These are phyloP conservation scores for Vinca major DNA, from an alignment of 305 asterid genomes.

Conservation along the genomic window DNA sequence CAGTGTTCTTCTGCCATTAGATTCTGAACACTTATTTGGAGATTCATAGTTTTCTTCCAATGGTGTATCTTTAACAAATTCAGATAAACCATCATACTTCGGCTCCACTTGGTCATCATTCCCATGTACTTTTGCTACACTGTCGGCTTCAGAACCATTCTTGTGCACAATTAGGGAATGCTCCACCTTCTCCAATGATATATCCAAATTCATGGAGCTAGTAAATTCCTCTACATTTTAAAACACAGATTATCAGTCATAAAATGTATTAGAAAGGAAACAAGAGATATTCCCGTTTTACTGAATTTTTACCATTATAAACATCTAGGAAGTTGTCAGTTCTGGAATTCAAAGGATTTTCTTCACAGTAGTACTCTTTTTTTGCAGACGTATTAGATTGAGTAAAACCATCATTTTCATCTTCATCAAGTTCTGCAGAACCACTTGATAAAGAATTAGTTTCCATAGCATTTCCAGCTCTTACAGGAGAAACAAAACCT, in stretches of 20 bases:
- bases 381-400: not conserved
- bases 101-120: too few species aligned
- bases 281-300: not conserved
- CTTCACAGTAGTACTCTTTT: not conserved
- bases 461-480: not conserved
- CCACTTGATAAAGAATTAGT: too few species aligned
- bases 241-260: not conserved
- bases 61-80: too few species aligned
- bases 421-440: not conserved
- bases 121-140: too few species aligned
- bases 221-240: not conserved
- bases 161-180: too few species aligned
- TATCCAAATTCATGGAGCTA: too few species aligned
- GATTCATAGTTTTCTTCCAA: too few species aligned
- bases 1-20: too few species aligned
- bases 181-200: too few species aligned
- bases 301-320: not conserved
- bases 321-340: not conserved
- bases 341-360: not conserved
- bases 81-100: too few species aligned
- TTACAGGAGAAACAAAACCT: not conserved
- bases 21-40: too few species aligned
- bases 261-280: not conserved
- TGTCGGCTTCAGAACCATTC: too few species aligned
- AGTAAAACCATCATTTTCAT: not conserved